Evolutionary conservation across 106 monocot genomes (phyloP), one percentile per base, ranked within the genome.

Genomic region (Dioscorea alata): DNA sequence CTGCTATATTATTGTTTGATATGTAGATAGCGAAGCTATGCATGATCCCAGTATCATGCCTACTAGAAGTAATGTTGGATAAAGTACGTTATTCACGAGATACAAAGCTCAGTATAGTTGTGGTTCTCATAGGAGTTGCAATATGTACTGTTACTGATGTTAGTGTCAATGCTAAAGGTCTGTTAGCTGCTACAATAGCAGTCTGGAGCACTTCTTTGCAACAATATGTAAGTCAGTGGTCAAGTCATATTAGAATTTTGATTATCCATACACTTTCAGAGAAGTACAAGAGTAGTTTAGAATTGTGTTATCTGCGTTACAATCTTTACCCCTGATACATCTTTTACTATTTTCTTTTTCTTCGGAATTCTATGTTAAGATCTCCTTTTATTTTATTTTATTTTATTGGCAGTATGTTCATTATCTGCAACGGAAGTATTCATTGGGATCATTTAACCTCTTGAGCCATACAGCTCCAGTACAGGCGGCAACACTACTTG

Each of bases 131-230:
- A 48, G 88, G 88, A 60, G 88, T 84, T 73, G 88, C 79, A 63
- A 76, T 88, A 12, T 88, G 88, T 66, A 88, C 88, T 35, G 78
- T 88, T 50, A 81, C 70, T 70, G 88, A 88, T 78, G 88, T 88
- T 7, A 88, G 84, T 73, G 81, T 88, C 17, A 88, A 88, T 73
- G 25, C 70, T 53, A 80, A 34, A 81, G 88, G 88, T 34, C 31
- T 88, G 35, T 48, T 88, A 21, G 83, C 88, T 71, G 88, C 84
- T 23, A 35, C 32, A 17, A 59, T 88, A 73, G 88, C 84, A 34
- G 81, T 88, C 59, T 88, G 88, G 88, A 88, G 88, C 65, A 84
- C 88, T 71, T 50, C 88, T 51, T 74, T 88, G 70, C 84, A 88
- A 68, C 84, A 88, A 70, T 88, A 88, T 67, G 88, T 84, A 79